A percentile compares a stretch with the other conserved stretches of the same genome.
Conservation (phyloP, 2,329 filamentous ascomycete species). For the Phoma sp. region DNA sequence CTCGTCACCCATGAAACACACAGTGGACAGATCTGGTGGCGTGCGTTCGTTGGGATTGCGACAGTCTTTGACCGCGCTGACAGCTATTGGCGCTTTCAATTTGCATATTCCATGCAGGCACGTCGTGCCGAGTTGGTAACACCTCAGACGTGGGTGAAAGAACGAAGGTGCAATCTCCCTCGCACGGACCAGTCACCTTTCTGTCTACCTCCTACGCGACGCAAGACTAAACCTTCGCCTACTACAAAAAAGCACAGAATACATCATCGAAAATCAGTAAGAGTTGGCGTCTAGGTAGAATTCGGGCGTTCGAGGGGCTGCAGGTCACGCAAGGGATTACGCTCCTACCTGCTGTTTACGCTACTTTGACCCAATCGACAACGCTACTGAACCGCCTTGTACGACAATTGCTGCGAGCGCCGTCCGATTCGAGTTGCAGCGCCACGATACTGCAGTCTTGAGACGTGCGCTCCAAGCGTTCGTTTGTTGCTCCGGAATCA, state of each 20-base stretch:
- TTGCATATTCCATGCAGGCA: conserved; percentile 1
- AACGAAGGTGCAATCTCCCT: conserved; percentile 1
- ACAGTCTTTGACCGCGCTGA: background rate
- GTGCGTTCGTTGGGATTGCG: background rate
- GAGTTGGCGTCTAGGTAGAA: background rate
- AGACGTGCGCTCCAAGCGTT: conserved; percentile 1
- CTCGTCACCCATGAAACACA: conserved; percentile 1
- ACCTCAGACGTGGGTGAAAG: conserved; percentile 5
- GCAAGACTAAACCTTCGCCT: conserved; percentile 1
- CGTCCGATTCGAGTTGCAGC: conserved; percentile 4
- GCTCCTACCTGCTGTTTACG: conserved; percentile 1
- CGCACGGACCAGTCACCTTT: conserved; percentile 9
- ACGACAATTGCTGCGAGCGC: conserved; percentile 9
- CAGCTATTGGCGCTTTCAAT: background rate
- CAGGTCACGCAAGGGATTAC: conserved; percentile 8
- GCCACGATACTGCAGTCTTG: conserved; percentile 19
- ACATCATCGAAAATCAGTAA: conserved; percentile 1
- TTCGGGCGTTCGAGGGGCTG: background rate
- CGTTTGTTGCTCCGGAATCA: conserved; percentile 4
- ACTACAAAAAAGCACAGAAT: conserved; percentile 4
- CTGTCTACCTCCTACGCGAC: background rate
- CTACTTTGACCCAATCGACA: conserved; percentile 5
- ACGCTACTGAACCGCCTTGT: conserved; percentile 4
- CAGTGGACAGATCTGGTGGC: conserved; percentile 13
- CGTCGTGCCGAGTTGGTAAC: background rate